Conservation (phyloP, 78 protist species). For the Pelomyxa schiedti region DNA sequence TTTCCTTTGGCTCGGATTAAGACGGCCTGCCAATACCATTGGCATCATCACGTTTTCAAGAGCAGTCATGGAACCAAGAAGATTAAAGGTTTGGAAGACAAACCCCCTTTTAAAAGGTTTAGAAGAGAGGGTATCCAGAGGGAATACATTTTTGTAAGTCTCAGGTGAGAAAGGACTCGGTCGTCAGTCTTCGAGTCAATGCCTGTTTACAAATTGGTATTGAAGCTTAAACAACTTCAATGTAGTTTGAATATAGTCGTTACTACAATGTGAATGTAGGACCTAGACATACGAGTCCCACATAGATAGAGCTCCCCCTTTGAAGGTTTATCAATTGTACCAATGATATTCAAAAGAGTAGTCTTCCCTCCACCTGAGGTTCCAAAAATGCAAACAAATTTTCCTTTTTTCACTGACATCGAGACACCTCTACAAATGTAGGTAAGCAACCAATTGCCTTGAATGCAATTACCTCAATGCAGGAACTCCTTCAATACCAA, state of each 20-base stretch:
- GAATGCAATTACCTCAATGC: conserved; percentile 61
- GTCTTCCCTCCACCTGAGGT: conserved; percentile 92
- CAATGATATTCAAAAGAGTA: conserved; percentile 81
- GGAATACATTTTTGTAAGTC: conserved; percentile 48
- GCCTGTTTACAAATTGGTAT: not conserved
- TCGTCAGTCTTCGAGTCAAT: conserved; percentile 59
- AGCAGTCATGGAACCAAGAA: conserved; percentile 82
- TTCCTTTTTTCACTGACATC: conserved; percentile 77
- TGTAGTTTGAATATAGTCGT: not conserved
- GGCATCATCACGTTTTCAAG: conserved; percentile 90
- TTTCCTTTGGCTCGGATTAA: conserved; percentile 33
- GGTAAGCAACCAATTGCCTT: no score
- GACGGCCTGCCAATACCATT: conserved; percentile 72
- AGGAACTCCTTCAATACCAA: conserved; percentile 93
- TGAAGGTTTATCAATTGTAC: conserved; percentile 89
- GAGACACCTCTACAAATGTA: no score
- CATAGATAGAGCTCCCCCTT: conserved; percentile 73
- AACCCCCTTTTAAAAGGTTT: conserved; percentile 43
- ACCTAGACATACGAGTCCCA: conserved; percentile 43
- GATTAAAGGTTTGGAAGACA: conserved; percentile 91
- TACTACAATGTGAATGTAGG: not conserved
- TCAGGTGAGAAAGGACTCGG: conserved; percentile 54
- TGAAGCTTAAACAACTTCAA: not conserved
- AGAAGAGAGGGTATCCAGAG: not conserved
- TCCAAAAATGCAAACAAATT: conserved; percentile 81